Conservation (phyloP, 108 stramenopile species). For the Stephanodiscus minutulus region DNA sequence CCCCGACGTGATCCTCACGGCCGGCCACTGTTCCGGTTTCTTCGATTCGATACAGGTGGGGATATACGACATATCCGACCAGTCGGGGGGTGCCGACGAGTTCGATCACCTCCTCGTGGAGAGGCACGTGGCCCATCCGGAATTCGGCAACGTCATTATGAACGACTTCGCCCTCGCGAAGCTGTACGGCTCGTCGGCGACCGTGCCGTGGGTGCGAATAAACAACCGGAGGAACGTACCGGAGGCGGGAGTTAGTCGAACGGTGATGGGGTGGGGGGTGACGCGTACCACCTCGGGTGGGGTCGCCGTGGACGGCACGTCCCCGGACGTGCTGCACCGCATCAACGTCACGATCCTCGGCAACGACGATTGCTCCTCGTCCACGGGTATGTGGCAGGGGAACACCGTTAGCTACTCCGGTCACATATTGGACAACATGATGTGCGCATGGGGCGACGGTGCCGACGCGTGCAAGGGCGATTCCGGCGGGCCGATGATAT, state of each 20-base stretch:
- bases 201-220: constrained; percentile 10
- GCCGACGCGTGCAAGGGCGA: constrained; percentile 63
- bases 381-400: constrained; percentile 17
- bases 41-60: constrained; percentile 27
- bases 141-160: constrained; percentile 29
- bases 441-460: constrained; percentile 51
- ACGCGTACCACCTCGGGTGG: constrained; percentile 8
- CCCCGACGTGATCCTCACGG: constrained; percentile 59
- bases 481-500: constrained; percentile 48
- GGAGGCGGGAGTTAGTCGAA: constrained; percentile 16
- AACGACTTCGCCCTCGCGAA: constrained; percentile 47
- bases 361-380: constrained; percentile 27
- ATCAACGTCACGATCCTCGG: constrained; percentile 37
- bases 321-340: constrained; percentile 32
- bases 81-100: neutral
- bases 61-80: constrained; percentile 9
- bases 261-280: constrained; percentile 42
- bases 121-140: constrained; percentile 29
- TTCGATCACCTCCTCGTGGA: constrained; percentile 39
- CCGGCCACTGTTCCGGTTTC: constrained; percentile 48
- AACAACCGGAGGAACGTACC: constrained; percentile 22
- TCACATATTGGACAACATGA: constrained; percentile 58
- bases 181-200: constrained; percentile 19
- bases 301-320: neutral
- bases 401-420: constrained; percentile 42